Conservation (phyloP, 352 stramenopile genomes). For the Phytopythium litorale region DNA sequence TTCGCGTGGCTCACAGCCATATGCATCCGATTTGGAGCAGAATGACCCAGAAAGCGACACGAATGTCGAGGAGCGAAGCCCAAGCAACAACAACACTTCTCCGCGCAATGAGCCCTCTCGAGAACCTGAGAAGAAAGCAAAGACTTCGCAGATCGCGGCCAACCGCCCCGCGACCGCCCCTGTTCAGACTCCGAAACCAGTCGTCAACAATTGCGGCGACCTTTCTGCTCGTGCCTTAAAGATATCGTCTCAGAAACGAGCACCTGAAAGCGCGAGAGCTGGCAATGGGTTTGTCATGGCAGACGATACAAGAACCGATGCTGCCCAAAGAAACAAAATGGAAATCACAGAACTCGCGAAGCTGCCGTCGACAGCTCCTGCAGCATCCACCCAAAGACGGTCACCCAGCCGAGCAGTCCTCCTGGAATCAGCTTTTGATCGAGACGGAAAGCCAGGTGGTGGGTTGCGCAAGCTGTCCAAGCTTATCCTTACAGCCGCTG, state of each 20-base stretch:
- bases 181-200: neutral
- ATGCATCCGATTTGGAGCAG: neutral
- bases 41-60: neutral
- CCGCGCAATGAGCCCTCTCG: neutral
- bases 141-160: neutral
- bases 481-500: slow-evolving; percentile 54
- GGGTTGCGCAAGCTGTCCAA: slow-evolving; percentile 40
- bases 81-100: neutral
- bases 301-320: neutral
- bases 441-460: slow-evolving; percentile 23
- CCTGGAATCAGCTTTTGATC: slow-evolving; percentile 28
- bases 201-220: no score
- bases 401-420: slow-evolving; percentile 8
- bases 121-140: neutral
- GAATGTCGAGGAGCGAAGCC: neutral
- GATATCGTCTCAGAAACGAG: neutral
- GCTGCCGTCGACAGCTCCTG: slow-evolving; percentile 28
- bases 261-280: neutral
- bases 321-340: neutral
- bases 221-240: neutral
- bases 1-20: neutral
- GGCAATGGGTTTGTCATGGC: neutral
- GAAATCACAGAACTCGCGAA: neutral
- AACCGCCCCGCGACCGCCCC: neutral
- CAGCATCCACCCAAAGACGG: slow-evolving; percentile 5